Conservation (phyloP, 129 eudicot genomes). For the Smallanthus sonchifolius region DNA sequence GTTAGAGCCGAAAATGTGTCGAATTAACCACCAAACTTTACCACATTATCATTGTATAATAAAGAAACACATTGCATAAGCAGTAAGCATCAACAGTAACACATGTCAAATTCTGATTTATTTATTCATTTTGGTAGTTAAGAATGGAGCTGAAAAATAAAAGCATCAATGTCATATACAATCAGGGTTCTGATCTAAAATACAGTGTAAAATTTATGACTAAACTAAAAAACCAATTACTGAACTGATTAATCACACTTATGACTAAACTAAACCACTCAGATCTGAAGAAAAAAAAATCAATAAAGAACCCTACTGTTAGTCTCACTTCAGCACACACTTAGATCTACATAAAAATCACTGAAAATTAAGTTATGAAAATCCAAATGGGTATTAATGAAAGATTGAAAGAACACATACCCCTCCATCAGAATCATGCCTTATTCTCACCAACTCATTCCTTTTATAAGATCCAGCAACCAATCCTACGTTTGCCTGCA, state of each 20-base stretch:
- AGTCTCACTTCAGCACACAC: constrained; percentile 7
- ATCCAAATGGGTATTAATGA: no score
- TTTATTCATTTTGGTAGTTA: not conserved
- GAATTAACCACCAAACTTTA: constrained; percentile 1
- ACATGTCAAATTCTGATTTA: not conserved
- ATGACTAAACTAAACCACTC: not conserved
- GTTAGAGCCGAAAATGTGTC: not conserved
- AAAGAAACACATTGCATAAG: not conserved
- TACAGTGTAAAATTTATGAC: not conserved
- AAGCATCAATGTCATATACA: not conserved
- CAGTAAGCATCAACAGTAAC: not conserved
- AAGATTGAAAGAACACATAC: no score
- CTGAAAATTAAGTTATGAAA: no score
- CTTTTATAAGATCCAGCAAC: no score
- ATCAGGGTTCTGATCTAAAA: constrained; percentile 15
- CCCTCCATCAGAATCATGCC: no score
- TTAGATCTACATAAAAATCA: no score
- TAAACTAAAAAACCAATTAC: not conserved
- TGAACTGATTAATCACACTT: constrained; percentile 18
- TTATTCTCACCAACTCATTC: no score
- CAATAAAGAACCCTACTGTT: constrained; percentile 9
- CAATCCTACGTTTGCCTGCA: no score
- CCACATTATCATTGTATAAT: not conserved
- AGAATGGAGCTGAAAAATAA: not conserved
- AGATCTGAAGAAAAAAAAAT: constrained; percentile 23